Evolutionary conservation across 805 yeast species (phyloP), one percentile per base, ranked within the genome.

Genomic region (Brettanomyces custersianus): DNA sequence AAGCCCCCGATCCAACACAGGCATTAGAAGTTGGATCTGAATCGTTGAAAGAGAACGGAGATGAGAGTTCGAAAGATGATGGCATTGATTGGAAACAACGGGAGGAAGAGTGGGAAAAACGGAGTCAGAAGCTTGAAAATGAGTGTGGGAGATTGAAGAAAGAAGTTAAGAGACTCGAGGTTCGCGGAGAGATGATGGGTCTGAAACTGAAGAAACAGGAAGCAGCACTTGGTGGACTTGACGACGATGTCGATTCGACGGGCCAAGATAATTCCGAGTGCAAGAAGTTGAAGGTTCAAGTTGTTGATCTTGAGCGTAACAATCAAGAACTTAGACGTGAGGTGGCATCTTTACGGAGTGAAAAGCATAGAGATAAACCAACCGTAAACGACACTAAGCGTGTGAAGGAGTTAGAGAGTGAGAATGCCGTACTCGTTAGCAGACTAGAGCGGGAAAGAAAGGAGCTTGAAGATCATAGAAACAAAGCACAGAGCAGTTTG

Each of bases 1-100:
- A 88, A 54, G 88, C 94, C 0, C 96, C 96, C 0, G 96, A 90
- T 60, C 97, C 97, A 1, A 74, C 70, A 42, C 94, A 95, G 4
- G 57, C 88, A 29, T 60, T 90, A 39, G 82, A 81, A 46, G 69
- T 76, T 26, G 74, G 88, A 1, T 52, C 82, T 20, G 84, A 78
- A 34, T 72, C 84, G 4, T 12, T 18, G 38, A 58, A 68, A 20
- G 94, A 84, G 52, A 76, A 71, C 46, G 3, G n/a, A 2, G 73
- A 71, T 38, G 59, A 77, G 25, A 76, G 77, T 0, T 60, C 82
- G 10, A 62, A 65, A 17, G 80, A 88, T 4, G 83, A 83, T 52
- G 92, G 84, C 40, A 77, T 77, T 30, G 94, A 84, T 49, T 63
- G 79, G 54, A 62, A 66, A 40, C 77, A 84, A 0, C 52, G 74